Conservation (phyloP, 2,329 filamentous ascomycete genomes). For the Claviceps purpurea region DNA sequence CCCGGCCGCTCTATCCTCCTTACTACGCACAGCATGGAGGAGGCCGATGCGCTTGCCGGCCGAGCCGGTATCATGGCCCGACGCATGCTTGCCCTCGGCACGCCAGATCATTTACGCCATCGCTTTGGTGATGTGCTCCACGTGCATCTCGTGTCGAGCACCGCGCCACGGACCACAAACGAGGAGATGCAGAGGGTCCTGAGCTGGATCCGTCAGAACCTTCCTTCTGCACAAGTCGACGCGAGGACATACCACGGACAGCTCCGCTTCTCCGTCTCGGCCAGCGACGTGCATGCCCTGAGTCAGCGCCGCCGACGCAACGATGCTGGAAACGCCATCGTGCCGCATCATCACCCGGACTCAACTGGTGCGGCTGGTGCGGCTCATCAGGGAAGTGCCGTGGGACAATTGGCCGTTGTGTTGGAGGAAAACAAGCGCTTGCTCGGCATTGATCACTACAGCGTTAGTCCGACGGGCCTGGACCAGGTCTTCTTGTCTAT, state of each 20-base stretch:
- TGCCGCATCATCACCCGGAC: slow-evolving; percentile 1
- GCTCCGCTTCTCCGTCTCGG: slow-evolving; percentile 67
- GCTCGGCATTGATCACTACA: slow-evolving; percentile 73
- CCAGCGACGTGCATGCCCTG: slow-evolving; percentile 22
- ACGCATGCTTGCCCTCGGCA: slow-evolving; percentile 75
- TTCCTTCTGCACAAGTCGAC: slow-evolving; percentile 56
- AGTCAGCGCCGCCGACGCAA: slow-evolving; percentile 1
- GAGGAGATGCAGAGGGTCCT: slow-evolving; percentile 55
- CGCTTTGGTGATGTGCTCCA: slow-evolving; percentile 69
- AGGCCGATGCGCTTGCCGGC: slow-evolving; percentile 76
- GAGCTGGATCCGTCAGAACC: slow-evolving; percentile 47
- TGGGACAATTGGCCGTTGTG: slow-evolving; percentile 56
- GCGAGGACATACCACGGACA: slow-evolving; percentile 72
- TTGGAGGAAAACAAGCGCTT: slow-evolving; percentile 57
- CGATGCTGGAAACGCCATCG: not conserved
- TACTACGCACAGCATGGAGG: slow-evolving; percentile 92
- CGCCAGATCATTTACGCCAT: slow-evolving; percentile 55
- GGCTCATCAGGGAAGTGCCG: slow-evolving; percentile 31
- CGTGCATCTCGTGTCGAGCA: slow-evolving; percentile 65
- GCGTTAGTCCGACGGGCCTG: slow-evolving; percentile 71
- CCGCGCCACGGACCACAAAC: slow-evolving; percentile 58
- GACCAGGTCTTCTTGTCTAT: slow-evolving; percentile 87
- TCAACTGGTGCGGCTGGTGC: slow-evolving; percentile 11
- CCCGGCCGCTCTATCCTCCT: slow-evolving; percentile 71
- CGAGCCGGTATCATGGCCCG: slow-evolving; percentile 76